Evolutionary conservation across 1,284 basidiomycete species (phyloP).

Genomic region (Leccinum pachyderme): DNA sequence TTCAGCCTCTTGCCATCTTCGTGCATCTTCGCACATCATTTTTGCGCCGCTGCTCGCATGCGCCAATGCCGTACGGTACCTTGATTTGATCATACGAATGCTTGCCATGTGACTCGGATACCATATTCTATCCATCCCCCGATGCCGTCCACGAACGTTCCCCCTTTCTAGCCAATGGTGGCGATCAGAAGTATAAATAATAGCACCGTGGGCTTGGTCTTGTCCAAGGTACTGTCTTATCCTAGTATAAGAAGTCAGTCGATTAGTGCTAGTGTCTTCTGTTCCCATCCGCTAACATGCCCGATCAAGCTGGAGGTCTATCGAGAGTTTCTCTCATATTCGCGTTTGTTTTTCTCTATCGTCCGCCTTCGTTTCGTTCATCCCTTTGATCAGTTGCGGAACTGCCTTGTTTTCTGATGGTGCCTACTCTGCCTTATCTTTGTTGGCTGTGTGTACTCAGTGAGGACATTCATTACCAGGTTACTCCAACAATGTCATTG

Average conservation of each 20-base stretch:
- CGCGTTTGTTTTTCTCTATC: conserved; percentile 49
- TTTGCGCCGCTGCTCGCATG: background rate
- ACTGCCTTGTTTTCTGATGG: conserved; percentile 88
- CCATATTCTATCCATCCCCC: background rate
- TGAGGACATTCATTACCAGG: conserved; percentile 40
- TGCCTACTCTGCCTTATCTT: conserved; percentile 27
- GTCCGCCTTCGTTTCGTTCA: conserved; percentile 3
- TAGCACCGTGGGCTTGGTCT: background rate
- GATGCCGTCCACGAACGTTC: conserved; percentile 26
- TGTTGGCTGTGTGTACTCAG: conserved; percentile 1
- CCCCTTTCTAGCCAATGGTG: conserved; percentile 14
- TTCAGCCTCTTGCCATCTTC: background rate
- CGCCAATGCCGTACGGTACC: background rate
- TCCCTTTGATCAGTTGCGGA: conserved; percentile 54
- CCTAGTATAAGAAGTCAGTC: conserved; percentile 19
- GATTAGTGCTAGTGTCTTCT: background rate
- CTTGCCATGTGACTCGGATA: background rate
- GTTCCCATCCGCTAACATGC: conserved; percentile 15
- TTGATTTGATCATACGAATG: background rate
- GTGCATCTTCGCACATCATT: background rate
- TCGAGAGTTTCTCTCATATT: conserved; percentile 73
- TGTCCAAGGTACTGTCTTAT: background rate
- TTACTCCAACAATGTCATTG: conserved; percentile 82
- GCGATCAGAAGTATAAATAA: background rate
- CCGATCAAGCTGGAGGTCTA: conserved; percentile 27